A percentile compares a stretch with the other conserved stretches of the same genome.
Conservation (phyloP, 1,139 yeast genomes). For the Geotrichum bryndzae region DNA sequence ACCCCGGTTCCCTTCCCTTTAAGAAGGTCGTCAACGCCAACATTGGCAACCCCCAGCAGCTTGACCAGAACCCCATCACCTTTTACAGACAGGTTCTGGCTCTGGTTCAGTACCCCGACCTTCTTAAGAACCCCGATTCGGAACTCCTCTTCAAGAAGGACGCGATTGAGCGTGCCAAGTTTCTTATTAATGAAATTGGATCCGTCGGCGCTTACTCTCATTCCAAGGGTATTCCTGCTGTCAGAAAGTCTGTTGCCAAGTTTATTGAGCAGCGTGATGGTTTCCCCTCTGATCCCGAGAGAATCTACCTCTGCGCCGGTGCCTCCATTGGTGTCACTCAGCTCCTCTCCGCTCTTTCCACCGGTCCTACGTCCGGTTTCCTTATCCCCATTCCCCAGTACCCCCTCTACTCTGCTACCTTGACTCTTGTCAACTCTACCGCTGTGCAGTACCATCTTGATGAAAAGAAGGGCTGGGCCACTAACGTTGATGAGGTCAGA, state of each 20-base stretch:
- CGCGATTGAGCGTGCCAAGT: constrained; percentile 63
- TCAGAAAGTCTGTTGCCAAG: constrained; percentile 72
- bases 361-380: constrained; percentile 68
- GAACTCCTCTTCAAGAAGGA: constrained; percentile 53
- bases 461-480: constrained; percentile 78
- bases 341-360: constrained; percentile 62
- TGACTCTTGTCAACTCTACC: constrained; percentile 73
- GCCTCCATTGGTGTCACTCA: constrained; percentile 88
- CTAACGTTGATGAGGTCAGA: constrained; percentile 63
- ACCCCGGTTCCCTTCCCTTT: constrained; percentile 68
- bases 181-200: constrained; percentile 55
- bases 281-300: constrained; percentile 58
- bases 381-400: constrained; percentile 96
- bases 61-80: constrained; percentile 90
- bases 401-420: constrained; percentile 89
- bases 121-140: constrained; percentile 42
- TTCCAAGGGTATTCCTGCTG: constrained; percentile 74
- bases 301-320: constrained; percentile 82
- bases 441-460: constrained; percentile 85
- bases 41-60: constrained; percentile 95
- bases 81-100: constrained; percentile 90
- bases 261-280: constrained; percentile 71
- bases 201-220: constrained; percentile 93
- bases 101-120: constrained; percentile 73
- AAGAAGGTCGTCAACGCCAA: constrained; percentile 75